Conservation (phyloP, 306 rosid genomes). For the Cucurbita pepo region DNA sequence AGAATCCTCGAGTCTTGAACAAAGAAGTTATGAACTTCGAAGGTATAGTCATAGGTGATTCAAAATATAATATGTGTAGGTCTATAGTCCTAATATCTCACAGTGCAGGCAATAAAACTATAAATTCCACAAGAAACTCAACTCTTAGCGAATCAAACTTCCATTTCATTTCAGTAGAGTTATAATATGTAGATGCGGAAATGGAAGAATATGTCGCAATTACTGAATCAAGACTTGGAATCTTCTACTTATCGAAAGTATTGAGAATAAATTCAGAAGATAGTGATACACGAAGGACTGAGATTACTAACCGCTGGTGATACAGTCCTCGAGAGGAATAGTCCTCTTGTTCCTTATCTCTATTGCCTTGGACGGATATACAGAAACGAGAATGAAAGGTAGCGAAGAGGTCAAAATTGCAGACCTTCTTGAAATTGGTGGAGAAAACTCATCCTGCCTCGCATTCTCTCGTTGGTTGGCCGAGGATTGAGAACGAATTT, state of each 20-base stretch:
- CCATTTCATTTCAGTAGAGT: neutral
- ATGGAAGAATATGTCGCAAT: neutral
- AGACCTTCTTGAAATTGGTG: constrained; percentile 48
- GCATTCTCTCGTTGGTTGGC: neutral
- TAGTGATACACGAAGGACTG: neutral
- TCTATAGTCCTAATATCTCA: no score
- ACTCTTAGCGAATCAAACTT: neutral
- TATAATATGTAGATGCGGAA: neutral
- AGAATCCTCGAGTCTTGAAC: no score
- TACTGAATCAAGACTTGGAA: neutral
- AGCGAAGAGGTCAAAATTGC: constrained; percentile 41
- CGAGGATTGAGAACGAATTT: neutral
- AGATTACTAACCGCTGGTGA: constrained; percentile 31
- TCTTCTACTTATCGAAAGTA: neutral
- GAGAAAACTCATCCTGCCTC: constrained; percentile 1
- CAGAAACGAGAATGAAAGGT: constrained; percentile 26
- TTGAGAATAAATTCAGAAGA: neutral
- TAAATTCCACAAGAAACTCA: neutral
- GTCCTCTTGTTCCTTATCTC: constrained; percentile 56
- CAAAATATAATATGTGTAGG: no score
- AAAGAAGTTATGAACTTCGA: no score
- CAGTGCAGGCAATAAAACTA: no score
- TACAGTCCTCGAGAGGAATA: constrained; percentile 57
- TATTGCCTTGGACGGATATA: constrained; percentile 35
- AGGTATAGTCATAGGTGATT: no score